Conservation (phyloP, 2,329 filamentous ascomycete species). For the Ascomycota sp. region DNA sequence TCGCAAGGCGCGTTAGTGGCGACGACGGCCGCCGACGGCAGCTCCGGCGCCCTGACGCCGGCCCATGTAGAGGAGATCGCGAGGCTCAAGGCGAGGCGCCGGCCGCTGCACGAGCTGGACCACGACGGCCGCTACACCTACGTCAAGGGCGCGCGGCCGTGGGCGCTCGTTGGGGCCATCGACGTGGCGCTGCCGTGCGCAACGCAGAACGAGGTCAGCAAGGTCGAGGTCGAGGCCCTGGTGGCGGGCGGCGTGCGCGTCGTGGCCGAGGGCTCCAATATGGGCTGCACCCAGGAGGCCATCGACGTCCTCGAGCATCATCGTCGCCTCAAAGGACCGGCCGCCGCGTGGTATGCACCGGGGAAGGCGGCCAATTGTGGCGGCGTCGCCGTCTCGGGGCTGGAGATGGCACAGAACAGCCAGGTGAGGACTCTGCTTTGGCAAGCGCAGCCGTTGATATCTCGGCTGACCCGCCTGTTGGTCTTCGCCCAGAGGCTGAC, state of each 20-base stretch:
- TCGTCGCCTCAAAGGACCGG: constrained; percentile 50
- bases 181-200: constrained; percentile 85
- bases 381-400: constrained; percentile 87
- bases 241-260: constrained; percentile 59
- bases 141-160: constrained; percentile 71
- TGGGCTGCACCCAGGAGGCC: constrained; percentile 92
- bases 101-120: constrained; percentile 57
- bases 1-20: constrained; percentile 70
- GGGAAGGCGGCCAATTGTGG: constrained; percentile 96
- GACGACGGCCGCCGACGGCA: constrained; percentile 34
- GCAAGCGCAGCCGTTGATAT: too few species aligned
- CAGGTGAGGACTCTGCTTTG: too few species aligned
- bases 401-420: too few species aligned
- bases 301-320: constrained; percentile 81
- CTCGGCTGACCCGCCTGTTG: too few species aligned
- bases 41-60: too few species aligned
- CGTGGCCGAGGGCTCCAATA: constrained; percentile 94
- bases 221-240: constrained; percentile 71
- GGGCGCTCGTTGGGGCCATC: constrained; percentile 74
- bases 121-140: constrained; percentile 57
- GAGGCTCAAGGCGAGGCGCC: constrained; percentile 67
- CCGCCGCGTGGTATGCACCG: constrained; percentile 95
- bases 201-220: constrained; percentile 92
- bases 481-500: too few species aligned
- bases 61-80: constrained; percentile 66